phyloP scores from a whole-genome alignment of 169 alveolate species.

The Babesia bovis region DNA sequence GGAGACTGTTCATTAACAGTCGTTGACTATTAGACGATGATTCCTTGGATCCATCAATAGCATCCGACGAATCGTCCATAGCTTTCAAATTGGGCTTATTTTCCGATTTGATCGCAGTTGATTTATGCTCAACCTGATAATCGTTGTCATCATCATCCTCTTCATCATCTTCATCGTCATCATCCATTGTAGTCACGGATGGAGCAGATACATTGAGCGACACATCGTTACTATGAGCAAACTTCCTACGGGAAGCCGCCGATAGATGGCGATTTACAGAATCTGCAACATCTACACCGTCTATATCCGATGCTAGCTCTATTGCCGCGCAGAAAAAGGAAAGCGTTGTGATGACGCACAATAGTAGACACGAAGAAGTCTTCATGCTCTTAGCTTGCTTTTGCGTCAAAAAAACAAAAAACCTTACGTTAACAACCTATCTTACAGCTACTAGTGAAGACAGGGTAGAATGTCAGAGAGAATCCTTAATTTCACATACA shows the following conservation, averaged over 20 bases:
- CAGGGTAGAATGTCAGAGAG: not conserved
- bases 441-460: not conserved
- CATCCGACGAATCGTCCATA: not conserved
- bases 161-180: constrained; percentile 27
- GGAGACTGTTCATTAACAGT: constrained; percentile 23
- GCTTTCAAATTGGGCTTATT: not conserved
- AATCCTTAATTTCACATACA: not conserved
- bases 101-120: no score
- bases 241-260: constrained; percentile 35
- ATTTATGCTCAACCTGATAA: no score
- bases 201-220: not conserved
- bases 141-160: constrained; percentile 23
- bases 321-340: not conserved
- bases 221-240: not conserved
- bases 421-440: no score
- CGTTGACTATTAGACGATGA: not conserved
- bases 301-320: not conserved
- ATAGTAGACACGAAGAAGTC: not conserved
- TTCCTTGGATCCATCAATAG: not conserved
- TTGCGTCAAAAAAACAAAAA: no score
- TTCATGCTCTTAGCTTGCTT: not conserved
- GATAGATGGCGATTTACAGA: not conserved
- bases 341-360: constrained; percentile 18
- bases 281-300: not conserved
- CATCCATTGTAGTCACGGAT: constrained; percentile 11